These are phyloP conservation scores for Trebouxia gelatinosa DNA, from an alignment of 163 green algal genomes.

Conservation along the genomic window DNA sequence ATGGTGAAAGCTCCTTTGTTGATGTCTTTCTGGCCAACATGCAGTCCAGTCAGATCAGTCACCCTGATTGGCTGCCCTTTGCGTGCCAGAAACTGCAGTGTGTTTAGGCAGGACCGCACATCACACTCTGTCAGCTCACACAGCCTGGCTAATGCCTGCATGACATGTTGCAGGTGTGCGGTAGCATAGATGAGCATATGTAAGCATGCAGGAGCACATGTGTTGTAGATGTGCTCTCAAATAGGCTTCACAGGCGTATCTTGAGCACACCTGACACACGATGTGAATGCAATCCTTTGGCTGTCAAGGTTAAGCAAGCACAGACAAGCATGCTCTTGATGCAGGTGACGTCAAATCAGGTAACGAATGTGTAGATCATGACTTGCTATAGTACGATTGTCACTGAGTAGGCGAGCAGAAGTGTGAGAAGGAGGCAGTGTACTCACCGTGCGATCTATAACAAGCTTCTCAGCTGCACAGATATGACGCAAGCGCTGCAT, in stretches of 20 bases:
- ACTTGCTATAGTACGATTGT: no score
- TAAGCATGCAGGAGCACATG: no score
- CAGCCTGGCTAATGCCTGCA: constrained; percentile 70
- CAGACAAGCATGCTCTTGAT: no score
- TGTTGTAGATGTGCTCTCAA: no score
- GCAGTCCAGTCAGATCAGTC: constrained; percentile 47
- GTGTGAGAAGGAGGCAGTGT: background rate
- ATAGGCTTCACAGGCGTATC: no score
- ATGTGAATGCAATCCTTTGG: no score
- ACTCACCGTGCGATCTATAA: constrained; percentile 34
- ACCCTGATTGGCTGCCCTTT: constrained; percentile 21
- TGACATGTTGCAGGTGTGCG: no score
- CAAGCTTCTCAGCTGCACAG: constrained; percentile 49
- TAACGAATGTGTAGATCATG: no score
- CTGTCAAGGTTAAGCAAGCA: no score
- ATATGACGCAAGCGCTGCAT: constrained; percentile 53
- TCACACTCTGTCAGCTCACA: constrained; percentile 78
- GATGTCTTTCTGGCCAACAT: constrained; percentile 70
- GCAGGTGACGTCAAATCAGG: no score
- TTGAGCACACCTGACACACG: no score
- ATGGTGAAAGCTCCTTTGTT: constrained; percentile 62
- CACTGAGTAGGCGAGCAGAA: constrained; percentile 31
- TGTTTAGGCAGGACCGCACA: constrained; percentile 92
- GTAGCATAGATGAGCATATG: no score
- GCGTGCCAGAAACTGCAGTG: constrained; percentile 84